Percentiles rank a stretch among this genome's conserved stretches.
phyloP scores from a whole-genome alignment of 2,329 filamentous ascomycete species.

The Colletotrichum caudatum region DNA sequence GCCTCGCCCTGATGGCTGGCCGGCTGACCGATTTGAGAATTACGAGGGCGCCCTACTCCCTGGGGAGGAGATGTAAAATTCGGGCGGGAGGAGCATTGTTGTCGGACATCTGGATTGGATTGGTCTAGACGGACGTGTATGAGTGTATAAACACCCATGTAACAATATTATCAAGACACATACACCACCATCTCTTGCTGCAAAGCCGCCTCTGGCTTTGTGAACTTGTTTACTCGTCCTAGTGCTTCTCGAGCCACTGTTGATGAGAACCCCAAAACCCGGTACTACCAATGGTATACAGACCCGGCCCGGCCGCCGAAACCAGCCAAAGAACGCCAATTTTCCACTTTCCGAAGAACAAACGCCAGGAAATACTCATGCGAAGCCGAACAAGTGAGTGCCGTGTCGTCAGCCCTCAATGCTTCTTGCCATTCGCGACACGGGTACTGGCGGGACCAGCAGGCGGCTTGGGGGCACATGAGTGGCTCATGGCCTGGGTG shows the following conservation, averaged over 20 bases:
- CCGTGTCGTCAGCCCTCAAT: conserved; percentile 2
- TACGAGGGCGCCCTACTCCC: conserved; percentile 17
- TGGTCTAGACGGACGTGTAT: conserved; percentile 42
- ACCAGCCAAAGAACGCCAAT: conserved; percentile 18
- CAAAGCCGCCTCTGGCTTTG: background rate
- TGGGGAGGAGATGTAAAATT: conserved; percentile 20
- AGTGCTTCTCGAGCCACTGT: background rate
- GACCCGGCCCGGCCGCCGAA: conserved; percentile 6
- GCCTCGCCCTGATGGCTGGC: conserved; percentile 16
- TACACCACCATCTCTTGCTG: conserved; percentile 37
- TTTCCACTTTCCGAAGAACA: conserved; percentile 6
- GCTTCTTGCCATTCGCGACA: conserved; percentile 35
- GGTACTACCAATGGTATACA: conserved; percentile 14
- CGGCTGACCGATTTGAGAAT: conserved; percentile 17
- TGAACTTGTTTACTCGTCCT: background rate
- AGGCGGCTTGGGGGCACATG: conserved; percentile 36
- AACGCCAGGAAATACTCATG: conserved; percentile 29
- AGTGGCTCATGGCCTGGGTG: conserved; percentile 45
- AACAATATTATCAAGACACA: conserved; percentile 47
- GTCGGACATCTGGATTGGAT: conserved; percentile 38
- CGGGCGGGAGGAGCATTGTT: conserved; percentile 29
- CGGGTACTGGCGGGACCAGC: conserved; percentile 37
- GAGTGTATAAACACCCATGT: conserved; percentile 51
- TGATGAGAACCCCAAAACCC: background rate
- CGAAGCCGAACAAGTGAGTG: background rate